phyloP scores from a whole-genome alignment of 768 basidiomycete genomes.

The Suillus decipiens region DNA sequence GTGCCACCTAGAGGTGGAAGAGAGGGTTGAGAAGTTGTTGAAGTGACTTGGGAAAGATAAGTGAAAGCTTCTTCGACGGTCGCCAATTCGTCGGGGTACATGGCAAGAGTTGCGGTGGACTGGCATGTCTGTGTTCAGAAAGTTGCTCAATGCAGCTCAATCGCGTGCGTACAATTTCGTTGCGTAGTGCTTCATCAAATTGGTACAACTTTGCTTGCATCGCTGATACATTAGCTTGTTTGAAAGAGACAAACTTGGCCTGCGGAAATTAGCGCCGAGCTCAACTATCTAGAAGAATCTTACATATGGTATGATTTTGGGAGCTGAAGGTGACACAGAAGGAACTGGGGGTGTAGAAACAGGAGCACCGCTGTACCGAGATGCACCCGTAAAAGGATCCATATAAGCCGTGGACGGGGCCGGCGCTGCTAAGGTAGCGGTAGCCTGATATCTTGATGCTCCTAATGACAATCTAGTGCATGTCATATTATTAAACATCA shows the following conservation, averaged over 20 bases:
- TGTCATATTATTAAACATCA: not conserved
- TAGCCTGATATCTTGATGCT: slow-evolving; percentile 60
- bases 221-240: slow-evolving; percentile 76
- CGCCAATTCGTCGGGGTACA: slow-evolving; percentile 63
- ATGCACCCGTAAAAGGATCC: slow-evolving; percentile 77
- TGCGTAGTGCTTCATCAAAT: slow-evolving; percentile 65
- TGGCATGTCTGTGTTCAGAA: slow-evolving; percentile 26
- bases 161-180: slow-evolving; percentile 60
- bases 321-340: slow-evolving; percentile 29
- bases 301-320: slow-evolving; percentile 57
- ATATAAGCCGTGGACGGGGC: slow-evolving; percentile 41
- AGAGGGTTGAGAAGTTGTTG: slow-evolving; percentile 29
- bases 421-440: slow-evolving; percentile 32
- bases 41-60: slow-evolving; percentile 53
- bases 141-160: slow-evolving; percentile 1
- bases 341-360: slow-evolving; percentile 36
- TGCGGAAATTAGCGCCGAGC: slow-evolving; percentile 28
- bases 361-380: slow-evolving; percentile 54
- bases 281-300: slow-evolving; percentile 19
- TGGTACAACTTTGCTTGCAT: slow-evolving; percentile 81
- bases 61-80: slow-evolving; percentile 64
- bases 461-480: slow-evolving; percentile 37
- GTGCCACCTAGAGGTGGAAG: slow-evolving; percentile 40
- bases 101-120: slow-evolving; percentile 72
- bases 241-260: slow-evolving; percentile 75